phyloP scores from a whole-genome alignment of 1,284 basidiomycete genomes.

The Pisolithus thermaeus region DNA sequence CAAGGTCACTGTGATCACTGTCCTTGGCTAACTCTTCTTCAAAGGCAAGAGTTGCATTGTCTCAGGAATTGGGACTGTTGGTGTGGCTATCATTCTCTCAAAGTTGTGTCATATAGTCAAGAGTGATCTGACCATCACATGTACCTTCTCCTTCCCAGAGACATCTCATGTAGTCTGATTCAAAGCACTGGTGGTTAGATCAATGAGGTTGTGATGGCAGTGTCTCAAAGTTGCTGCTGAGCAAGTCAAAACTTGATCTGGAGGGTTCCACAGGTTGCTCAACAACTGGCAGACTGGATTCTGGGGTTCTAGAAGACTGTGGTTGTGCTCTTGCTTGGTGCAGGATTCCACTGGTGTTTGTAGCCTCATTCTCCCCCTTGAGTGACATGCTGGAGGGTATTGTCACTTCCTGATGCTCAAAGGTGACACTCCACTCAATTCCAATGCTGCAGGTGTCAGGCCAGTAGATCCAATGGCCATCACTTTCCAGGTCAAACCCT shows the following conservation, averaged over 20 bases:
- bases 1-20: no score
- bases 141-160: not conserved
- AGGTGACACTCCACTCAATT: constrained; percentile 23
- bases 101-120: not conserved
- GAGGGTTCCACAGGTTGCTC: no score
- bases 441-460: constrained; percentile 1
- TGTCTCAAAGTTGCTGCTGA: not conserved
- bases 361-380: not conserved
- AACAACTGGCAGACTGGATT: no score
- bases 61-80: no score
- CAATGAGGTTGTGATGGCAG: not conserved
- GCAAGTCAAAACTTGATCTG: not conserved
- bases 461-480: not conserved
- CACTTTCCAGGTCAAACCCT: not conserved
- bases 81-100: no score
- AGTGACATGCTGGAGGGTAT: not conserved
- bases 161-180: not conserved
- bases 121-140: not conserved
- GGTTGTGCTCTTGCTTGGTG: not conserved
- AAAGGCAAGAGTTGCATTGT: no score
- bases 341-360: no score
- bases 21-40: no score
- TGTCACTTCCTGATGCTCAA: constrained; percentile 20
- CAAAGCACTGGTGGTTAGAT: not conserved
- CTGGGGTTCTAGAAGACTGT: no score